Percentiles rank a stretch among this genome's conserved stretches.
Evolutionary conservation across 192 early-diverging fungal species (phyloP).

Genomic region (Backusella morwellensis): DNA sequence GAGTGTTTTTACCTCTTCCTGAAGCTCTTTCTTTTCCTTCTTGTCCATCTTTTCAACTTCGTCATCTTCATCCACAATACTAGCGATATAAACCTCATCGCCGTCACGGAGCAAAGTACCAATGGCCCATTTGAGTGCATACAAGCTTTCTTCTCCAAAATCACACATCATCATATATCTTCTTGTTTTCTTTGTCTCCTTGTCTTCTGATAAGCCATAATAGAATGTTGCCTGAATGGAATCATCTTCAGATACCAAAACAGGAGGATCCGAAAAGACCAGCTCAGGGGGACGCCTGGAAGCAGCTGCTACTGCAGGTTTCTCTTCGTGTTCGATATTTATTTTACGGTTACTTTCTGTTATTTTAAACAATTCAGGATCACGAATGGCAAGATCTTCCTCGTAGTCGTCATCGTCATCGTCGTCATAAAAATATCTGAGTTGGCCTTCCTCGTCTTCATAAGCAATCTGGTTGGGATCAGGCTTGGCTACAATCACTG

Average conservation of each 20-base stretch:
- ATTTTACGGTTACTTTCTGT: conserved; percentile 36
- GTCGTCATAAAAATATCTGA: conserved; percentile 17
- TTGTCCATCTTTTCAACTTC: conserved; percentile 16
- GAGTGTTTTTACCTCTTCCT: conserved; percentile 5
- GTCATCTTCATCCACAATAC: conserved; percentile 42
- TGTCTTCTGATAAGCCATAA: conserved; percentile 9
- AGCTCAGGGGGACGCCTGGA: background rate
- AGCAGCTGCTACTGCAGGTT: background rate
- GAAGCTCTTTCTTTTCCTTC: conserved; percentile 14
- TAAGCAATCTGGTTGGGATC: conserved; percentile 25
- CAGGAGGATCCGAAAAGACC: conserved; percentile 9
- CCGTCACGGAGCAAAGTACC: conserved; percentile 48
- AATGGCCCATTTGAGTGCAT: conserved; percentile 51
- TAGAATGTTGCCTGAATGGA: conserved; percentile 11
- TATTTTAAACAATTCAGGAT: conserved; percentile 30
- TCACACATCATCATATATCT: conserved; percentile 48
- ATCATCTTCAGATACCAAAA: background rate
- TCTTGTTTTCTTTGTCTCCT: conserved; percentile 1
- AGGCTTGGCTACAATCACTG: conserved; percentile 30
- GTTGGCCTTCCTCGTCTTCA: conserved; percentile 10
- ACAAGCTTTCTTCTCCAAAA: conserved; percentile 45
- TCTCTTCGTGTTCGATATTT: conserved; percentile 13
- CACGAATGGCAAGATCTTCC: conserved; percentile 25
- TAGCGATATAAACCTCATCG: conserved; percentile 46
- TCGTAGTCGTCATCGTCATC: conserved; percentile 12